Evolutionary conservation across 148 eudicot species (phyloP), one percentile per base, ranked within the genome.

Genomic region (Cornus controversa): DNA sequence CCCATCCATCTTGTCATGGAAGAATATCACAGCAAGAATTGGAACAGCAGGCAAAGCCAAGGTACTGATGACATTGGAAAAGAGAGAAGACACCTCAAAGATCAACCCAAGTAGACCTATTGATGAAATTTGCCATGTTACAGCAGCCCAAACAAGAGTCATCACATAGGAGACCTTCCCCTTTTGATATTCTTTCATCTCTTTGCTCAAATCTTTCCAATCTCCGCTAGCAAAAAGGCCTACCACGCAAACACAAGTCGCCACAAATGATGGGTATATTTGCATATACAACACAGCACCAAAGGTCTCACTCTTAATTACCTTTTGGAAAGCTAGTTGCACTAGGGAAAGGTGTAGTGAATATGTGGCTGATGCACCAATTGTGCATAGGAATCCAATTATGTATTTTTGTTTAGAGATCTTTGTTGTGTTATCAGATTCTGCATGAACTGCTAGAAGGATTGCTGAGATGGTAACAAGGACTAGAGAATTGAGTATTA

Each of bases 181-280:
- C 10, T 37, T 40, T 29, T 78, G 23, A 31, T 71, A 89, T 13
- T 29, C 67, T 14, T 9, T 64, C 84, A 89, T 87, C 70, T 89
- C 92, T 26, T 22, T 23, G 3, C 8, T 69, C 16, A 89, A 70
- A 0, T 9, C 69, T 24, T 37, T 80, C 88, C 90, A 89, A 31
- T 89, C 89, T 6, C 90, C 87, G 2, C 90, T 85, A 8, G 63
- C 85, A 54, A 89, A 87, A 4, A 89, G 78, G 29, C 92, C 92
- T 11, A 87, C 80, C 0, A 83, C 74, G 54, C 79, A 78, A 18
- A 18, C 85, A 67, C 77, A 75, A 0, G 84, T 83, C 0, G 90
- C 80, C 15, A 83, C 79, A 20, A 83, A 68, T 0, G 82, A 75
- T 16, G 84, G 76, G 77, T 75, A 81, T 3, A 89, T 23, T 34